phyloP scores from a whole-genome alignment of 208 protist genomes.

The Leptomonas pyrrhocoris region DNA sequence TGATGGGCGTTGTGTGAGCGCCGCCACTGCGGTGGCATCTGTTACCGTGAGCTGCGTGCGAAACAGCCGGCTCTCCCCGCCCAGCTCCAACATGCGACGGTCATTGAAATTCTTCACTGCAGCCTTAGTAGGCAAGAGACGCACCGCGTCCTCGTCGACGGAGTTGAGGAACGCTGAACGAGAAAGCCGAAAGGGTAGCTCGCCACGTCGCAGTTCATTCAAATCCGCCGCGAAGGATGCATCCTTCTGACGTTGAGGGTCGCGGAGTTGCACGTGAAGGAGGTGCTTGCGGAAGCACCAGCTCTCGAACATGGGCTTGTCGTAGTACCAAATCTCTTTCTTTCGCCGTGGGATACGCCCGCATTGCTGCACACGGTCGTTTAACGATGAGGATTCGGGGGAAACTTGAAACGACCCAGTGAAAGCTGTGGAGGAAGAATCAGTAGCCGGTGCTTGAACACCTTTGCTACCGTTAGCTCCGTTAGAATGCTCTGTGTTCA shows the following conservation, averaged over 20 bases:
- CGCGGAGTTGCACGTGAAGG: slow-evolving; percentile 64
- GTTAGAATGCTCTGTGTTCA: background rate
- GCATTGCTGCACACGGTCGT: too few relatives aligned
- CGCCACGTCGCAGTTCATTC: slow-evolving; percentile 64
- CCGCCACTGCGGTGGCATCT: background rate
- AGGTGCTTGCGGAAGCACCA: slow-evolving; percentile 65
- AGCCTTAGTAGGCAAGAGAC: slow-evolving; percentile 67
- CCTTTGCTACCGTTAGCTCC: too few relatives aligned
- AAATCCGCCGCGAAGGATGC: slow-evolving; percentile 57
- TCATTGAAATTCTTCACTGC: slow-evolving; percentile 74
- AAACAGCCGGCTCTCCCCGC: slow-evolving; percentile 51
- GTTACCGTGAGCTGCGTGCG: slow-evolving; percentile 38
- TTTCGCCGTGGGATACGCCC: background rate
- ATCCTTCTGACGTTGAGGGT: slow-evolving; percentile 63
- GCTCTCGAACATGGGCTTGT: slow-evolving; percentile 66
- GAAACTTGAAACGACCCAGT: too few relatives aligned
- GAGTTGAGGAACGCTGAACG: slow-evolving; percentile 68
- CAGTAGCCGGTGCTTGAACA: too few relatives aligned
- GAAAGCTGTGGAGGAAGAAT: too few relatives aligned
- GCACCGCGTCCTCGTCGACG: slow-evolving; percentile 55
- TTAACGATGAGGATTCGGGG: too few relatives aligned
- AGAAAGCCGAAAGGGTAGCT: slow-evolving; percentile 64
- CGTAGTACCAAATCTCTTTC: slow-evolving; percentile 38
- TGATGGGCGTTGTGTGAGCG: background rate
- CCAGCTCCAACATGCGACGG: slow-evolving; percentile 67